These are phyloP conservation scores for Epithele typhae DNA, from an alignment of 768 basidiomycete genomes.

Conservation along the genomic window DNA sequence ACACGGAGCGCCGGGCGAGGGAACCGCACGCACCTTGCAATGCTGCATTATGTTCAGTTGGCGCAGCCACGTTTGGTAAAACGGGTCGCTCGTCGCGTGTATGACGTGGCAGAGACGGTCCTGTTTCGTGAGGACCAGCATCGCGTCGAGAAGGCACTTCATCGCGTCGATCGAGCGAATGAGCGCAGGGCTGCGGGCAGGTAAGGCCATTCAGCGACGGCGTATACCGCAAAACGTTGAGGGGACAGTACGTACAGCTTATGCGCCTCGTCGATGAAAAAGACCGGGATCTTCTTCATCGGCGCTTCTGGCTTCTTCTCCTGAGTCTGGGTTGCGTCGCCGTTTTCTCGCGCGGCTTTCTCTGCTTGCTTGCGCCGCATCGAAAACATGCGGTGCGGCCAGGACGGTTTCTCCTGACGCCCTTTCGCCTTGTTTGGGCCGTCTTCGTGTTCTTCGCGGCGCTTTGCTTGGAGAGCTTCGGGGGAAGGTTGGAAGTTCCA, in stretches of 20 bases:
- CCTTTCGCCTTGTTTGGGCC: constrained; percentile 1
- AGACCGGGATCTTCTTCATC: constrained; percentile 68
- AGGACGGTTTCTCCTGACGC: constrained; percentile 10
- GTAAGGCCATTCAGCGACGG: not conserved
- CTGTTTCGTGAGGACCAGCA: constrained; percentile 85
- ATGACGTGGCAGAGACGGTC: constrained; percentile 81
- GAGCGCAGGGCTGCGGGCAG: constrained; percentile 70
- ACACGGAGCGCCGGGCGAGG: not conserved
- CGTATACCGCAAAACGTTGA: not conserved
- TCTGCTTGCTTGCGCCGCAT: constrained; percentile 11
- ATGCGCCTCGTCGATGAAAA: constrained; percentile 86
- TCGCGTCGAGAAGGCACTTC: constrained; percentile 81
- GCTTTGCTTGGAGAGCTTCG: constrained; percentile 5
- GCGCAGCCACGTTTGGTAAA: constrained; percentile 80
- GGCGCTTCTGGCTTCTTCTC: constrained; percentile 31
- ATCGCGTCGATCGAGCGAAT: constrained; percentile 77
- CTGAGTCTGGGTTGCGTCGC: constrained; percentile 24
- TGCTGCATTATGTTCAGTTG: constrained; percentile 80
- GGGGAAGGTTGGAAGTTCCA: constrained; percentile 56
- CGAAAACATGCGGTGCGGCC: constrained; percentile 19
- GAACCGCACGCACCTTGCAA: constrained; percentile 52
- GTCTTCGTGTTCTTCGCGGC: constrained; percentile 11
- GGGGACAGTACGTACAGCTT: constrained; percentile 49
- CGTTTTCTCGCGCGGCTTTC: constrained; percentile 8
- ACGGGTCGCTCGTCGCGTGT: constrained; percentile 79